These are phyloP conservation scores for Chaetomium olivaceum DNA, from an alignment of 2,329 filamentous ascomycete species.

Conservation along the genomic window DNA sequence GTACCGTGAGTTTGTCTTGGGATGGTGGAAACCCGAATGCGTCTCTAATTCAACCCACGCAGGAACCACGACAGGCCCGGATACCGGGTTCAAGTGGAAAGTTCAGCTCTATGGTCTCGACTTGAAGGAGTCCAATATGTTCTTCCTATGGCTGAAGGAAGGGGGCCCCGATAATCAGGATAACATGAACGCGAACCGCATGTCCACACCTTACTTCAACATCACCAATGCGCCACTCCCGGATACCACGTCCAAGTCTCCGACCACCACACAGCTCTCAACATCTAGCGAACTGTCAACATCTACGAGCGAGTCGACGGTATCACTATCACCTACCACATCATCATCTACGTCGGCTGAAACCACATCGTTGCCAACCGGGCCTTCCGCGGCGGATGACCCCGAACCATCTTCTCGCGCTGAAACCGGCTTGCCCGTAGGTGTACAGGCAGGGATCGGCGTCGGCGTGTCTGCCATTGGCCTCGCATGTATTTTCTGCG, in stretches of 20 bases:
- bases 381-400: not conserved
- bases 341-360: not conserved
- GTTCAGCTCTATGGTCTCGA: conserved; percentile 19
- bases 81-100: conserved; percentile 11
- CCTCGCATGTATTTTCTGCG: conserved; percentile 1
- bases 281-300: not conserved
- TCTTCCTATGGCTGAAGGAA: conserved; percentile 20
- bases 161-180: not conserved
- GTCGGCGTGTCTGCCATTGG: conserved; percentile 7
- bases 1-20: conserved; percentile 1
- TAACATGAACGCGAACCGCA: not conserved
- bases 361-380: not conserved
- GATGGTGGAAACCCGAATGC: not conserved
- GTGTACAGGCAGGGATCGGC: conserved; percentile 12
- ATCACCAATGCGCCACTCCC: conserved; percentile 11
- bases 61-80: not conserved
- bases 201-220: conserved; percentile 22
- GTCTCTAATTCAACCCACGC: not conserved
- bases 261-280: not conserved
- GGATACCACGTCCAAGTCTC: not conserved
- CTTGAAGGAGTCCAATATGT: conserved; percentile 9
- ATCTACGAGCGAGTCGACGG: not conserved
- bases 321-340: not conserved
- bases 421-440: not conserved
- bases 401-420: not conserved